Evolutionary conservation across 192 early-diverging fungal species (phyloP).

Genomic region (Mortierella claussenii): DNA sequence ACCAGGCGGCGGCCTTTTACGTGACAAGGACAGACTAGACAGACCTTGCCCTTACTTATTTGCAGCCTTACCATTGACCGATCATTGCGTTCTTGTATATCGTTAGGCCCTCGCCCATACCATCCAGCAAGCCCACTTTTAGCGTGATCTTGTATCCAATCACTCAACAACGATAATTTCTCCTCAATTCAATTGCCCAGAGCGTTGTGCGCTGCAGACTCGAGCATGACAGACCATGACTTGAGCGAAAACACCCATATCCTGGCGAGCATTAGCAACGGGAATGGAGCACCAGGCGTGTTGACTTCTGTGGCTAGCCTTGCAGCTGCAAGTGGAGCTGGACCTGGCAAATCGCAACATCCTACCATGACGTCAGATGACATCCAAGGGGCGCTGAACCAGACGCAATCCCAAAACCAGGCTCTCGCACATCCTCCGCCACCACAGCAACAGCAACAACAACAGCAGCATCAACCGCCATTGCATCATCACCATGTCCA

Average conservation of each 20-base stretch:
- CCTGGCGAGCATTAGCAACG: constrained; percentile 36
- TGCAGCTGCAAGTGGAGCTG: not conserved
- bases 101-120: too few relatives aligned
- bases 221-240: constrained; percentile 33
- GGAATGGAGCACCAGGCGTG: constrained; percentile 16
- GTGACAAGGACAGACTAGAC: too few relatives aligned
- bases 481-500: constrained; percentile 1
- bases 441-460: constrained; percentile 21
- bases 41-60: too few relatives aligned
- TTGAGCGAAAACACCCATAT: constrained; percentile 35
- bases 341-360: constrained; percentile 28
- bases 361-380: constrained; percentile 40
- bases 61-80: too few relatives aligned
- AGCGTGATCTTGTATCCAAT: too few relatives aligned
- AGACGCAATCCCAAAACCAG: constrained; percentile 21
- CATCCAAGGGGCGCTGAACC: constrained; percentile 9
- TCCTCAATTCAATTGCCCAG: too few relatives aligned
- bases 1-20: too few relatives aligned
- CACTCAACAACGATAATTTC: too few relatives aligned
- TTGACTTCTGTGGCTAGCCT: constrained; percentile 19
- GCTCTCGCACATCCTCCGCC: constrained; percentile 5
- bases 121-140: too few relatives aligned
- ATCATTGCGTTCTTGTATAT: too few relatives aligned
- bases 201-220: too few relatives aligned
- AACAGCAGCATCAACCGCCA: constrained; percentile 7